Base-by-base conservation (phyloP, 1,284 basidiomycete species). In the Anthracocystis panici-leucophaei region DNA sequence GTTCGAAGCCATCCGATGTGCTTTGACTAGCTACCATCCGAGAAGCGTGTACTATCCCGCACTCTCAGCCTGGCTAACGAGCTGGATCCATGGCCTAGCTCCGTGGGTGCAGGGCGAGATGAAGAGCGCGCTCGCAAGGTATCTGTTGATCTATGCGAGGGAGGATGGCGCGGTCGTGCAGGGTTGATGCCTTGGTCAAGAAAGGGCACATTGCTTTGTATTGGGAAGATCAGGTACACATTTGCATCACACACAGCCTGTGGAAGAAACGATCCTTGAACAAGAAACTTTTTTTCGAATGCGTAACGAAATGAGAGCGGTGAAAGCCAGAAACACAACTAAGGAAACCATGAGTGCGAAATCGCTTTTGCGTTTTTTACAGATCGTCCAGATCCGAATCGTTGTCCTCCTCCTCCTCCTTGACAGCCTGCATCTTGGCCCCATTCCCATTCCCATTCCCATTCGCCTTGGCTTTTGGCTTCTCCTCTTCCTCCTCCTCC, bases 351-450 rank as follows among this genome's bases (percentile, higher is more conserved):
- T n/a, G 6, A 3, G 49, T 51, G 31, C 16, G 18, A 49, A 7
- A 21, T 31, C 27, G 20, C 16, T n/a, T 18, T 18, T 12, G n/a
- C 7, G 7, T 27, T 10, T 20, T 35, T 48, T 51, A 83, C 45
- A 83, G 71, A 56, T 83, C 74, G 57, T 83, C 82, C 40, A 82
- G 66, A 53, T 83, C 79, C 27, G 72, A 75, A 41, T 81, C 79
- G 57, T 81, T 79, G 11, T 80, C 72, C 41, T 83, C 79, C n/a
- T 80, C 74, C 33, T 76, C 73, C 2, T 55, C 72, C 12, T 61
- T 52, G 23, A 57, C 54, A 31, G 60, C 21, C 57, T 59, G 48
- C 57, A 65, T 64, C 38, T 64, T 70, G 23, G 31, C 64, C 20
- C 55, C 61, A 27, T 60, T 57, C 9, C 57, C 71, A 23, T 69